Evolutionary conservation across 1,284 basidiomycete genomes (phyloP).

Genomic region (Fistulina hepatica): DNA sequence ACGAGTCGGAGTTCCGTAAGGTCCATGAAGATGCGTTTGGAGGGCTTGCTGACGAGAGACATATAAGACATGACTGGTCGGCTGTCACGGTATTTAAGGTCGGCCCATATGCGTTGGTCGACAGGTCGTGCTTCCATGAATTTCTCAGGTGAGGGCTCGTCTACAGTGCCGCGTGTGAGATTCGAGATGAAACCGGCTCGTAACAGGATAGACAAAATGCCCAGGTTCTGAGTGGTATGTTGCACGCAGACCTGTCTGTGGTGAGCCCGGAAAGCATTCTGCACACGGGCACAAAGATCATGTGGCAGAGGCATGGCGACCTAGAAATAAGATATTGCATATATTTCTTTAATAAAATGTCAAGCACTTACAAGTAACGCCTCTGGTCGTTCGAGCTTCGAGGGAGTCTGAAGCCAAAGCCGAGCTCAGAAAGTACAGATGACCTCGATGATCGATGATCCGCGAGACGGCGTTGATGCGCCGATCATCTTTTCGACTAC

Average conservation of each 20-base stretch:
- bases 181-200: slow-evolving; percentile 78
- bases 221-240: slow-evolving; percentile 75
- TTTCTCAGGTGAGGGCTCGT: slow-evolving; percentile 47
- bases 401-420: no score
- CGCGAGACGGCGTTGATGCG: no score
- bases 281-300: slow-evolving; percentile 75
- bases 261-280: slow-evolving; percentile 82
- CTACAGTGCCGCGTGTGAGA: slow-evolving; percentile 68
- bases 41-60: slow-evolving; percentile 67
- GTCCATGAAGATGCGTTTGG: slow-evolving; percentile 66
- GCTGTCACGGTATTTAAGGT: slow-evolving; percentile 84
- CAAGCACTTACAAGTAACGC: no score
- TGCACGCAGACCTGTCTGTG: slow-evolving; percentile 63
- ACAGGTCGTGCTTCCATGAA: slow-evolving; percentile 47
- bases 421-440: no score
- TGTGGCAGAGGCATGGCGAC: slow-evolving; percentile 54
- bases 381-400: no score
- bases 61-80: slow-evolving; percentile 66
- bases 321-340: slow-evolving; percentile 2
- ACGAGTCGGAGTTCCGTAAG: slow-evolving; percentile 59
- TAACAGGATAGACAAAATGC: slow-evolving; percentile 76
- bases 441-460: no score
- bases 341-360: no score
- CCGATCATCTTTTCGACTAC: no score
- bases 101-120: slow-evolving; percentile 75